Evolutionary conservation across 139 green algal genomes (phyloP).

Genomic region (Closterium sp.): DNA sequence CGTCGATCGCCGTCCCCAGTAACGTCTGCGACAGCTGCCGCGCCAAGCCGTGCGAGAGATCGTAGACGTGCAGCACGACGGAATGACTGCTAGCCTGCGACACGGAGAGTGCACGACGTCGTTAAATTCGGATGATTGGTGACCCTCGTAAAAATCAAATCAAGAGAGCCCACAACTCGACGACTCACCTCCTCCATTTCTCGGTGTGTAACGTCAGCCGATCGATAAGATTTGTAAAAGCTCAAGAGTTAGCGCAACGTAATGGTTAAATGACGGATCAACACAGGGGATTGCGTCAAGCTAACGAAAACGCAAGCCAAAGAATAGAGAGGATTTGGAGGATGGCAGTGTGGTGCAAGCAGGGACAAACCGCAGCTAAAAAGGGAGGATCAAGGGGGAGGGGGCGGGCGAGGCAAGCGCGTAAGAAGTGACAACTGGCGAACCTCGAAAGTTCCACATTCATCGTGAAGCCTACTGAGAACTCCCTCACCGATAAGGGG

Average conservation of each 20-base stretch:
- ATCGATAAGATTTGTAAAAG: background rate
- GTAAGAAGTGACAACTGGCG: background rate
- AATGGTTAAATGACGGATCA: background rate
- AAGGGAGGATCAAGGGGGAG: background rate
- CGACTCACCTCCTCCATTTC: background rate
- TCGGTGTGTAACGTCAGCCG: background rate
- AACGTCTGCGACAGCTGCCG: constrained; percentile 60
- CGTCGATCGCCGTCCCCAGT: constrained; percentile 65
- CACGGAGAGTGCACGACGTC: background rate
- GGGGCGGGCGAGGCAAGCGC: background rate
- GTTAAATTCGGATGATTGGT: background rate
- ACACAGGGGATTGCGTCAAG: no score
- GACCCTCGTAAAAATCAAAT: background rate
- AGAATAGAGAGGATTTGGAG: no score
- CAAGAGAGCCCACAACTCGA: background rate
- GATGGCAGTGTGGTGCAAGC: no score
- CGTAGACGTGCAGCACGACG: constrained; percentile 80
- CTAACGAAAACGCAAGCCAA: no score
- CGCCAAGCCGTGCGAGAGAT: constrained; percentile 74
- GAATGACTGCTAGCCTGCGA: constrained; percentile 2
- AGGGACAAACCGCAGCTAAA: background rate
- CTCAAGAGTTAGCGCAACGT: background rate
- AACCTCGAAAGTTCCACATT: background rate
- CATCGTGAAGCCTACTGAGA: background rate
- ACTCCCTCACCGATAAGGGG: background rate